Evolutionary conservation across 169 alveolate species (phyloP), one percentile per base, ranked within the genome.

Genomic region (Neospora caninum): DNA sequence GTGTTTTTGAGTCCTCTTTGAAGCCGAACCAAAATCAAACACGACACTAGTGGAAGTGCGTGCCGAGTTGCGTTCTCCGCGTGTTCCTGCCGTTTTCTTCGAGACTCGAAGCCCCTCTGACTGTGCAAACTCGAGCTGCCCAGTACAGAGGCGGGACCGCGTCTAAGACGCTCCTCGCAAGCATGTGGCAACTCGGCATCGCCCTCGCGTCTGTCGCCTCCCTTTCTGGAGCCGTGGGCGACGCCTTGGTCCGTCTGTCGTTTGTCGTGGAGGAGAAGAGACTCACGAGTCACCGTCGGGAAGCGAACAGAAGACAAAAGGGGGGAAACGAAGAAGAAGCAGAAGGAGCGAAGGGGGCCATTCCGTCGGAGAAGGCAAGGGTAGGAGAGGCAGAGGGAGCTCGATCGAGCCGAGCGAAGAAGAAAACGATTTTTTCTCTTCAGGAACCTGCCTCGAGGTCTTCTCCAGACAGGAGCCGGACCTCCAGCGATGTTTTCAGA

Each of bases 151-250:
- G 58, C 4, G 58, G 13, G 4, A 7, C 13, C 58, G 4, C 58
- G 58, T 49, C 58, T 4, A 49, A 49, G 13, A 49, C 4, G 58
- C 22, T 49, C 4, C 86, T n/a, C 45, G 18, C 45, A 41, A 82
- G n/a, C 67, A 82, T 82, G 89, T 82, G 89, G 89, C 89, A 82
- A 36, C 43, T 82, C 39, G 89, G 89, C n/a, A 49, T 82, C 38
- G 89, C 39, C 38, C 39, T 82, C 64, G 89, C 89, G 2, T 64
- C 89, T 1, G n/a, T 82, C 43, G 89, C 89, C 54, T 82, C 89
- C 13, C 25, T 82, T 36, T 82, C 39, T 0, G 89, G 89, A 0
- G 89, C 89, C 9, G 89, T 36, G 31, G 89, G 89, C 9, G 89
- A 82, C 41, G 89, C 89, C 6, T 67, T 82, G n/a, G 89, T 82